Percentiles rank a stretch among this genome's conserved stretches.
Conservation (phyloP, 164 flowering plant species). For the Taxillus chinensis region DNA sequence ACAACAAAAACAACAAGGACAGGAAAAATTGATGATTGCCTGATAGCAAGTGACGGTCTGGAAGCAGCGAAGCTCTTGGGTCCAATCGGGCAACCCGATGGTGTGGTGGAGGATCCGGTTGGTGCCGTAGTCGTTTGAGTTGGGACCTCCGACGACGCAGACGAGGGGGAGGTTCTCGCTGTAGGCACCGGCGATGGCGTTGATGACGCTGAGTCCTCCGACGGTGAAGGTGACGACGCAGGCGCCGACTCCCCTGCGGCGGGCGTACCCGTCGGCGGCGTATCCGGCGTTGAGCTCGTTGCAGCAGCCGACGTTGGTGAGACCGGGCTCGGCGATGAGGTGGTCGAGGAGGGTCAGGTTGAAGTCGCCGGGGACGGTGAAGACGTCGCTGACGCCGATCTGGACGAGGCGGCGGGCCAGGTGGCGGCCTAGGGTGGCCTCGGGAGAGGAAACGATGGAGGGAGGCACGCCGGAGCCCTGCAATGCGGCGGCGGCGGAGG, state of each 20-base stretch:
- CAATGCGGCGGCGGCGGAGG: slow-evolving; percentile 7
- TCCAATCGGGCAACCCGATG: slow-evolving; percentile 74
- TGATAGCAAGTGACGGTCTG: slow-evolving; percentile 81
- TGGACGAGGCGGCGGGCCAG: slow-evolving; percentile 80
- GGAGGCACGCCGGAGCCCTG: slow-evolving; percentile 15
- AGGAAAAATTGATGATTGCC: slow-evolving; percentile 17
- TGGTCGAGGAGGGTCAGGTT: slow-evolving; percentile 83
- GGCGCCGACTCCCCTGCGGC: slow-evolving; percentile 78
- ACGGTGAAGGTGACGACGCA: slow-evolving; percentile 96
- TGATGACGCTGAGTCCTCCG: slow-evolving; percentile 76
- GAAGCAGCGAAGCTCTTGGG: slow-evolving; percentile 72
- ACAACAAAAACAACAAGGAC: background rate
- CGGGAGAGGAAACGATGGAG: slow-evolving; percentile 14
- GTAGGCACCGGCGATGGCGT: slow-evolving; percentile 94
- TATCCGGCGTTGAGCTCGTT: slow-evolving; percentile 97
- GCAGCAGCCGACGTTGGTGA: slow-evolving; percentile 73
- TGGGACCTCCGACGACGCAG: slow-evolving; percentile 85
- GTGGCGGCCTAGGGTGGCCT: slow-evolving; percentile 79
- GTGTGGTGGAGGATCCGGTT: slow-evolving; percentile 82
- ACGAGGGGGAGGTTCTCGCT: slow-evolving; percentile 77
- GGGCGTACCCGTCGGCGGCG: slow-evolving; percentile 90
- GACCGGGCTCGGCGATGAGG: slow-evolving; percentile 69
- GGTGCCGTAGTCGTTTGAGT: slow-evolving; percentile 81
- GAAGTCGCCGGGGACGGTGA: slow-evolving; percentile 91
- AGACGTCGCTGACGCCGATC: slow-evolving; percentile 63